These are phyloP conservation scores for Fusarium stilboides DNA, from an alignment of 2,329 filamentous ascomycete species.

Conservation along the genomic window DNA sequence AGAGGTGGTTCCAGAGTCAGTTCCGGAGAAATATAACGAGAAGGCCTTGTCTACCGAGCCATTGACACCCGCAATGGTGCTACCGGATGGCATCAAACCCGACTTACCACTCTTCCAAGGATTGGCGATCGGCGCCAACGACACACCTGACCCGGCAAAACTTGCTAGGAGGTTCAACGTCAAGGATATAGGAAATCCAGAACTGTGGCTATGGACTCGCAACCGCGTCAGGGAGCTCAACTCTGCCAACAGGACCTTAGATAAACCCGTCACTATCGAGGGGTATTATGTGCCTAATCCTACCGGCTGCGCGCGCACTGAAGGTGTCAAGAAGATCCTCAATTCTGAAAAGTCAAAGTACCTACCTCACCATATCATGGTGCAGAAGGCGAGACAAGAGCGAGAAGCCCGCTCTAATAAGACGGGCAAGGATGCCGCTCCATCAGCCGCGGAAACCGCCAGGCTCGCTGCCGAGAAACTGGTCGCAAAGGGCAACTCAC, in stretches of 20 bases:
- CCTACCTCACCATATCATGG: constrained; percentile 95
- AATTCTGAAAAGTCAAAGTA: constrained; percentile 99
- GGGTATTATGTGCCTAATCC: constrained; percentile 87
- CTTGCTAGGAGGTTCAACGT: constrained; percentile 64
- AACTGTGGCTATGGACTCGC: constrained; percentile 71
- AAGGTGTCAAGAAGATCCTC: constrained; percentile 94
- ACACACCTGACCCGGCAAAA: constrained; percentile 65
- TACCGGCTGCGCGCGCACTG: constrained; percentile 89
- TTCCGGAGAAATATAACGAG: constrained; percentile 67
- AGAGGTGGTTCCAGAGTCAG: constrained; percentile 54
- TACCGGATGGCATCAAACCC: constrained; percentile 63
- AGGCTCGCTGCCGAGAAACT: constrained; percentile 85
- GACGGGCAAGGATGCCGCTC: constrained; percentile 75
- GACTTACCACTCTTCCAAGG: constrained; percentile 63
- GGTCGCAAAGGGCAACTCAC: constrained; percentile 88
- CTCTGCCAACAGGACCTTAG: constrained; percentile 49
- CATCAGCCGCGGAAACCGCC: constrained; percentile 78
- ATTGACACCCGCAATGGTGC: constrained; percentile 59
- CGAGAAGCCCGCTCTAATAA: constrained; percentile 82
- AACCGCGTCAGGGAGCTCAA: constrained; percentile 72
- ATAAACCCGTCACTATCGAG: constrained; percentile 63
- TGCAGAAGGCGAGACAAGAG: constrained; percentile 91
- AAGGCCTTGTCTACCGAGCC: constrained; percentile 66
- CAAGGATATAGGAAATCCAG: constrained; percentile 64
- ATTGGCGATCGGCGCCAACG: constrained; percentile 61